These are phyloP conservation scores for Wickerhamomyces canadensis DNA, from an alignment of 805 yeast species.

Conservation along the genomic window DNA sequence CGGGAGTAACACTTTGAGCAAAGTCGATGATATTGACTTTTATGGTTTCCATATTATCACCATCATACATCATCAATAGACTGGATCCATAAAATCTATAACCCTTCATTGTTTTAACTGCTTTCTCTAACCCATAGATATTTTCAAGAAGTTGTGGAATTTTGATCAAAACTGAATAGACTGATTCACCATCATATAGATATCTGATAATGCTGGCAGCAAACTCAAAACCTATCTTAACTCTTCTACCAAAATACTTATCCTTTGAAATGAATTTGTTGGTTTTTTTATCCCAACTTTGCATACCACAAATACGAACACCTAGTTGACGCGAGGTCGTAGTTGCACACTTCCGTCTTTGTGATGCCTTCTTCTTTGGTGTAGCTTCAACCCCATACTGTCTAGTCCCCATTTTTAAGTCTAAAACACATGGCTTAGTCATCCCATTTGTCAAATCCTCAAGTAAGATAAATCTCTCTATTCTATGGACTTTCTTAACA, in stretches of 20 bases:
- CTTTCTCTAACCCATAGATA: slow-evolving; percentile 49
- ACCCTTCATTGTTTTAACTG: slow-evolving; percentile 54
- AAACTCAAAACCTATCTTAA: slow-evolving; percentile 70
- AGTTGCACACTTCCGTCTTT: slow-evolving; percentile 68
- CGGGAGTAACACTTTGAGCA: slow-evolving; percentile 81
- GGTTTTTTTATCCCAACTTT: slow-evolving; percentile 56
- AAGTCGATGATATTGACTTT: slow-evolving; percentile 85
- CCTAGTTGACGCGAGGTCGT: slow-evolving; percentile 85
- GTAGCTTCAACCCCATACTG: slow-evolving; percentile 96
- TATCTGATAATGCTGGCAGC: slow-evolving; percentile 69
- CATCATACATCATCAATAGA: slow-evolving; percentile 85
- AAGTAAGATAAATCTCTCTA: slow-evolving; percentile 76
- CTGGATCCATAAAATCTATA: slow-evolving; percentile 92
- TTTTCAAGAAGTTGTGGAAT: slow-evolving; percentile 62
- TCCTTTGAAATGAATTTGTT: slow-evolving; percentile 62
- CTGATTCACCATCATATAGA: slow-evolving; percentile 66
- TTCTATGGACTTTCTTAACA: slow-evolving; percentile 42
- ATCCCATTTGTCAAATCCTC: slow-evolving; percentile 88
- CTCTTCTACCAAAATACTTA: slow-evolving; percentile 85
- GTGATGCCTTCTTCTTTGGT: slow-evolving; percentile 66
- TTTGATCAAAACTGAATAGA: slow-evolving; percentile 55
- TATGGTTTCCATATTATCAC: slow-evolving; percentile 30
- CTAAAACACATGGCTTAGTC: slow-evolving; percentile 84
- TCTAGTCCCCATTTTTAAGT: slow-evolving; percentile 96
- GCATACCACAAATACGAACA: slow-evolving; percentile 93